Percentiles rank a stretch among this genome's conserved stretches.
Conservation (phyloP, 2,329 filamentous ascomycete genomes). For the Ascochyta rabiei region DNA sequence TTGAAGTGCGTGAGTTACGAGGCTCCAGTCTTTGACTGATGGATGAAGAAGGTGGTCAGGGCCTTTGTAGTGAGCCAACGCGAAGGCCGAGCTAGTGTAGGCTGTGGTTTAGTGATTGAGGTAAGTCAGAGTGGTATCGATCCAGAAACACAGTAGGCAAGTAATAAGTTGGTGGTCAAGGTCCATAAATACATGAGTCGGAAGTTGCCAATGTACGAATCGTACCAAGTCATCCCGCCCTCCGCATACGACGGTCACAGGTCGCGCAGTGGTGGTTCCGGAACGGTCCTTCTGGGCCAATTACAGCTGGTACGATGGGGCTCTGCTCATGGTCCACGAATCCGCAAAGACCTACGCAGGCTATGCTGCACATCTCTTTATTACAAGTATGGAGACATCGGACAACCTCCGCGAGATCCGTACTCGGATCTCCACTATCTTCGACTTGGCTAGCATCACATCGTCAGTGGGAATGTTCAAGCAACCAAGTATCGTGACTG, state of each 20-base stretch:
- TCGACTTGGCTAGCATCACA: too few species aligned
- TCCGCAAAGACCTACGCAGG: background rate
- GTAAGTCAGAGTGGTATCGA: too few species aligned
- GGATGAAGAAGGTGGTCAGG: too few species aligned
- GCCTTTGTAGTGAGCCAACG: background rate
- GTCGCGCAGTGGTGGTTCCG: background rate
- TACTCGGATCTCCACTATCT: background rate
- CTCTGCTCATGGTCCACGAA: background rate
- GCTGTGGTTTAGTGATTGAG: too few species aligned
- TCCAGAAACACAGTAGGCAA: background rate
- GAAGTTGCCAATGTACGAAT: constrained; percentile 2
- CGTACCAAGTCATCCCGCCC: background rate
- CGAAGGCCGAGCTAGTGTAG: background rate
- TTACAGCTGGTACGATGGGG: background rate
- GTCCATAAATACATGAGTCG: background rate
- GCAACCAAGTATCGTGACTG: too few species aligned
- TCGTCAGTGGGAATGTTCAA: too few species aligned
- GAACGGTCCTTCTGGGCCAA: background rate
- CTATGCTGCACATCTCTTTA: too few species aligned
- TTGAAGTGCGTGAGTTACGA: background rate
- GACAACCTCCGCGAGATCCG: background rate
- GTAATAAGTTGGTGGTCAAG: background rate
- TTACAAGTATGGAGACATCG: background rate
- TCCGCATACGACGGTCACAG: background rate
- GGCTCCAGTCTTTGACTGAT: background rate